A percentile compares a stretch with the other conserved stretches of the same genome.
Evolutionary conservation across 305 asterid species (phyloP).

Genomic region (Fraxinus albicans): DNA sequence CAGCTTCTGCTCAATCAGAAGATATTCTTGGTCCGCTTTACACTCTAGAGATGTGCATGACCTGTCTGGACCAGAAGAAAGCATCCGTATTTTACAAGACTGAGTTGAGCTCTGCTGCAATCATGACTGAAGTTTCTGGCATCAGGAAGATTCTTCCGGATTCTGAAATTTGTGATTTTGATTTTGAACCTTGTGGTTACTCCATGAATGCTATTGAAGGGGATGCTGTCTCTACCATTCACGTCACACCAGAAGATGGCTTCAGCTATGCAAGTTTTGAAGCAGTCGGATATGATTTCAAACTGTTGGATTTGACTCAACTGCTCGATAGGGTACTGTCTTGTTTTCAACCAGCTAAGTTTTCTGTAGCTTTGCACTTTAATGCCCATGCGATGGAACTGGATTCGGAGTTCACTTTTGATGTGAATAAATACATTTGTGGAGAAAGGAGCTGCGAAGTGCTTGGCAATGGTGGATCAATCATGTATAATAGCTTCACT

Average conservation of each 20-base stretch:
- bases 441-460: conserved; percentile 27
- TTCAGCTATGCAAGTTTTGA: neutral
- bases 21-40: neutral
- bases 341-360: conserved; percentile 37
- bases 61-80: neutral
- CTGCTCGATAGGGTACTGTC: conserved; percentile 37
- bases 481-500: conserved; percentile 31
- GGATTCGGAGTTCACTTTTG: conserved; percentile 7
- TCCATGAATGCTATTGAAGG: neutral
- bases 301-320: conserved; percentile 7
- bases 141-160: neutral
- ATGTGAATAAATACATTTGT: conserved; percentile 33
- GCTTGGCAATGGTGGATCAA: conserved; percentile 32
- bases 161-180: neutral
- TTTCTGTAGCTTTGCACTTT: conserved; percentile 36
- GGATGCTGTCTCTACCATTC: neutral
- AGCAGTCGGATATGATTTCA: neutral
- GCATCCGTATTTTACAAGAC: neutral
- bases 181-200: neutral
- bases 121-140: neutral
- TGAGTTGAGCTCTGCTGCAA: neutral
- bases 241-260: neutral
- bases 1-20: conserved; percentile 31
- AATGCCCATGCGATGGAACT: conserved; percentile 14
- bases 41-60: neutral